phyloP scores from a whole-genome alignment of 1,284 basidiomycete genomes.

The Inonotus obliquus region DNA sequence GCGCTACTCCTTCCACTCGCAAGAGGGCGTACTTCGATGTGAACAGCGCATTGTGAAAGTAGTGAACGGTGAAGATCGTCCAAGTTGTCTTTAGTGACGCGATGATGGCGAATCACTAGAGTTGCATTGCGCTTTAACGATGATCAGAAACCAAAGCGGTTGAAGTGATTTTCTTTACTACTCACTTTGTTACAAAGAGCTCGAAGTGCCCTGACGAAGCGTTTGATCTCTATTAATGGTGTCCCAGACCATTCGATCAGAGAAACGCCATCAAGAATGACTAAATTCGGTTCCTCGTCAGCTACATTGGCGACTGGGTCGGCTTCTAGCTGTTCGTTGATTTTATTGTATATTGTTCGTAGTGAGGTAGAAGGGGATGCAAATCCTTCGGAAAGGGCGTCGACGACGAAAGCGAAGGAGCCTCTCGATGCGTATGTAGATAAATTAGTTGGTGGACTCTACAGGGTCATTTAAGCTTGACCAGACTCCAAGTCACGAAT shows the following conservation, averaged over 20 bases:
- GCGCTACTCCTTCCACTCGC: slow-evolving; percentile 68
- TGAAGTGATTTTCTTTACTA: not conserved
- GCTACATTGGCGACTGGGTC: not conserved
- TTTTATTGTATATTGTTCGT: slow-evolving; percentile 25
- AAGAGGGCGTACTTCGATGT: slow-evolving; percentile 64
- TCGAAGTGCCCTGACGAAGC: slow-evolving; percentile 54
- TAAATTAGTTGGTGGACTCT: slow-evolving; percentile 48
- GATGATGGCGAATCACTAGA: slow-evolving; percentile 59
- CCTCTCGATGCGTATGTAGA: slow-evolving; percentile 38
- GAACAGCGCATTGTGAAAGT: slow-evolving; percentile 55
- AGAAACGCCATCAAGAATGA: slow-evolving; percentile 64
- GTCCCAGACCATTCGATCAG: slow-evolving; percentile 65
- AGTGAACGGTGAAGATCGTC: slow-evolving; percentile 55
- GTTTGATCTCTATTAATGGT: slow-evolving; percentile 40
- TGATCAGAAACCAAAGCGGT: not conserved
- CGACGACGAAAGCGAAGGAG: slow-evolving; percentile 51
- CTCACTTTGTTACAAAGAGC: slow-evolving; percentile 52
- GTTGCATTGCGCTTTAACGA: slow-evolving; percentile 40
- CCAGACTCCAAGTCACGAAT: not conserved
- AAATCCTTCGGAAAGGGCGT: slow-evolving; percentile 30
- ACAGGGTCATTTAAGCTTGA: not conserved
- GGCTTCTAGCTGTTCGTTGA: not conserved
- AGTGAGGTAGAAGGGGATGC: slow-evolving; percentile 20
- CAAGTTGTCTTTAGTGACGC: slow-evolving; percentile 46
- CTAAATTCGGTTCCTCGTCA: not conserved